A percentile compares a stretch with the other conserved stretches of the same genome.
Conservation (phyloP, 306 rosid species). For the Quercus bicolor region DNA sequence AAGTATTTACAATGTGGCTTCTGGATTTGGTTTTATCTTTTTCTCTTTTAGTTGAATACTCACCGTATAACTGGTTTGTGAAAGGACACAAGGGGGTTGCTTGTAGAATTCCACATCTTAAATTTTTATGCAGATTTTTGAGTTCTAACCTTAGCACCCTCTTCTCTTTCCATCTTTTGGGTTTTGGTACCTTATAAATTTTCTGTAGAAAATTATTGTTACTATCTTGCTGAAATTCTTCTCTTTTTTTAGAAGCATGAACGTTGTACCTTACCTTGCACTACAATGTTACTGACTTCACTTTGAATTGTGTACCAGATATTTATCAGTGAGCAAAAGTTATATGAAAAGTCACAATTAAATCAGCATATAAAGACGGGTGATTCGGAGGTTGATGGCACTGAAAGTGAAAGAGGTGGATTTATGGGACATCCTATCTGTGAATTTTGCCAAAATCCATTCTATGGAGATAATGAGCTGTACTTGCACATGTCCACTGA, state of each 20-base stretch:
- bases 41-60: background rate
- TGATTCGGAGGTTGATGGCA: constrained; percentile 57
- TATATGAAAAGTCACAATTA: constrained; percentile 45
- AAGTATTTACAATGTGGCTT: background rate
- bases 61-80: background rate
- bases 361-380: constrained; percentile 50
- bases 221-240: background rate
- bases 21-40: background rate
- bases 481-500: constrained; percentile 60
- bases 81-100: background rate
- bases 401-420: constrained; percentile 63
- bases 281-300: background rate
- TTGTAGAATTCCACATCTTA: background rate
- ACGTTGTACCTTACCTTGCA: background rate
- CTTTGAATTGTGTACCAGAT: constrained; percentile 24
- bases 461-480: constrained; percentile 55
- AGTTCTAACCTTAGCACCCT: background rate
- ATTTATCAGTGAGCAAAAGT: constrained; percentile 57
- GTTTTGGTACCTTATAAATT: background rate
- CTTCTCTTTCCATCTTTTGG: background rate
- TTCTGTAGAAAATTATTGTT: background rate
- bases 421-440: constrained; percentile 58
- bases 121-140: background rate
- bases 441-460: constrained; percentile 53
- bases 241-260: background rate